Evolutionary conservation across 2,329 filamentous ascomycete species (phyloP).

Genomic region (Rachicladosporium sp.): DNA sequence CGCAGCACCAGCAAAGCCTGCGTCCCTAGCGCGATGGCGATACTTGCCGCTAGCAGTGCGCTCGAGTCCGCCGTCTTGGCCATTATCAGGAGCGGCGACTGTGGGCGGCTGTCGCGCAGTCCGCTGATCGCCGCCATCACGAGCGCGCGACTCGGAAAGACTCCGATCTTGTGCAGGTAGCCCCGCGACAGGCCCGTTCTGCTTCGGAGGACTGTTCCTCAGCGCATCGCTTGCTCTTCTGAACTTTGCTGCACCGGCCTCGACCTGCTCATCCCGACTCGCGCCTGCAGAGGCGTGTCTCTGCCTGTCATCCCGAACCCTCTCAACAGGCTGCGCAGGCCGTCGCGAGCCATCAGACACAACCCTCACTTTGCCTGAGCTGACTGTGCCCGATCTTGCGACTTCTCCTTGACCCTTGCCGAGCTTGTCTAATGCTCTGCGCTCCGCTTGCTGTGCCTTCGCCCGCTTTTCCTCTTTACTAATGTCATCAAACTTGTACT

Average conservation of each 20-base stretch:
- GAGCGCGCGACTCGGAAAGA: background rate
- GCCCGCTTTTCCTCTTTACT: conserved; percentile 93
- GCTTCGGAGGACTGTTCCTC: conserved; percentile 5
- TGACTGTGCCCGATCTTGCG: conserved; percentile 10
- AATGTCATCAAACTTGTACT: conserved; percentile 80
- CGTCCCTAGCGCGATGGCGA: conserved; percentile 17
- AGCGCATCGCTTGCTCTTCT: conserved; percentile 11
- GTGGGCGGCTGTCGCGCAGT: conserved; percentile 3
- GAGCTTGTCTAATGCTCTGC: too few species aligned
- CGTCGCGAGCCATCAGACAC: conserved; percentile 15
- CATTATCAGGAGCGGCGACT: background rate
- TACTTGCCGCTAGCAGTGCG: conserved; percentile 14
- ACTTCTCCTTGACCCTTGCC: conserved; percentile 7
- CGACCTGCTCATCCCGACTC: background rate
- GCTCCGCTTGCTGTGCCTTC: conserved; percentile 68
- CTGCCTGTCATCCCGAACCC: background rate
- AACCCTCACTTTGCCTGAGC: conserved; percentile 14
- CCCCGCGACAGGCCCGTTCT: background rate
- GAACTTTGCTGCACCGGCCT: conserved; percentile 2
- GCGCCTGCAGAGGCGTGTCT: conserved; percentile 6
- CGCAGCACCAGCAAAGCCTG: conserved; percentile 21
- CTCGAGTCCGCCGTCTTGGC: background rate
- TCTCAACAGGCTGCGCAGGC: conserved; percentile 3
- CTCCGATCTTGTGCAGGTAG: too few species aligned
- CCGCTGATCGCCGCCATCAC: conserved; percentile 4